Conservation (phyloP, 768 basidiomycete genomes). For the Kwoniella shandongensis region DNA sequence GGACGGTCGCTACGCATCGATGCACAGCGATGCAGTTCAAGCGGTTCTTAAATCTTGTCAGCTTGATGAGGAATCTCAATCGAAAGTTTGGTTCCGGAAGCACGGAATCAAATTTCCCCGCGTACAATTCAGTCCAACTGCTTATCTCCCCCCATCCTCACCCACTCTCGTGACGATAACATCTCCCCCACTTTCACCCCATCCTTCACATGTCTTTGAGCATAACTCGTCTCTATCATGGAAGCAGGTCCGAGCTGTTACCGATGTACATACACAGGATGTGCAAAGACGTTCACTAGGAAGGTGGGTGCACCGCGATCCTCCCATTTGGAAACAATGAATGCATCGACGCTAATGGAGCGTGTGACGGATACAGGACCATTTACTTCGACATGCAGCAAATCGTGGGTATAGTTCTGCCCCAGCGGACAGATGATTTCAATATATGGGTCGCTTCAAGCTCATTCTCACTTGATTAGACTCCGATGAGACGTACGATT, state of each 20-base stretch:
- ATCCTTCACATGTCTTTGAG: too few relatives aligned
- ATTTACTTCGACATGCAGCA: constrained; percentile 37
- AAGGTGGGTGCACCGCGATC: constrained; percentile 28
- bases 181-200: too few relatives aligned
- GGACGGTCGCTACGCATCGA: too few relatives aligned
- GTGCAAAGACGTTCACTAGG: constrained; percentile 41
- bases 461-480: constrained; percentile 17
- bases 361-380: constrained; percentile 29
- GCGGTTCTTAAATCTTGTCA: too few relatives aligned
- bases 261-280: constrained; percentile 26
- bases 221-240: not conserved
- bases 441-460: not conserved
- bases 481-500: constrained; percentile 19
- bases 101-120: constrained; percentile 2
- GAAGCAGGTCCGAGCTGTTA: constrained; percentile 16
- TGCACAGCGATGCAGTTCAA: too few relatives aligned
- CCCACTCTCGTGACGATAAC: not conserved
- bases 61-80: too few relatives aligned
- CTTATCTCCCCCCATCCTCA: not conserved
- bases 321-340: too few relatives aligned
- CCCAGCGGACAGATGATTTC: too few relatives aligned
- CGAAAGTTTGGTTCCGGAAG: not conserved
- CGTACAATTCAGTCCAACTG: not conserved
- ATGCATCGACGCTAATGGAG: too few relatives aligned
- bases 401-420: constrained; percentile 31